Evolutionary conservation across 495 filamentous ascomycete species (phyloP).

Genomic region (Polyplosphaeria fusca): DNA sequence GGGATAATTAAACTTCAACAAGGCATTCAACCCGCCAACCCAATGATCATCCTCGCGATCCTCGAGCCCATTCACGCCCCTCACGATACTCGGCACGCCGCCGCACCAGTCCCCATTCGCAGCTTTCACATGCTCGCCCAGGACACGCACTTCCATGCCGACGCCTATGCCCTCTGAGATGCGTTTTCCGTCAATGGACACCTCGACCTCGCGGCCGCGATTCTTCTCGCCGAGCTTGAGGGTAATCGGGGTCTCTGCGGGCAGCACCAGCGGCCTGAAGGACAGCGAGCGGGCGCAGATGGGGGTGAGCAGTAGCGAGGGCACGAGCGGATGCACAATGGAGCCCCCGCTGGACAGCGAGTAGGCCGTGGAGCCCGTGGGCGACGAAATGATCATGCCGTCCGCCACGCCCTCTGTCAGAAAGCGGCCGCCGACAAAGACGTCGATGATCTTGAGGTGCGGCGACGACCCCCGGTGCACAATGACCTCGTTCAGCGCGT

Average conservation of each 20-base stretch:
- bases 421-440: conserved; percentile 78
- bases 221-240: conserved; percentile 79
- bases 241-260: conserved; percentile 78
- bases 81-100: conserved; percentile 69
- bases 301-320: conserved; percentile 81
- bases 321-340: conserved; percentile 91
- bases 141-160: conserved; percentile 85
- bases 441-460: conserved; percentile 84
- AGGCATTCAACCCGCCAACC: conserved; percentile 91
- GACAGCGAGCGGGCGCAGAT: conserved; percentile 90
- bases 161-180: conserved; percentile 64
- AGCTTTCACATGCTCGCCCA: conserved; percentile 70
- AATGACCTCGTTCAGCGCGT: conserved; percentile 93
- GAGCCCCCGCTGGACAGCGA: conserved; percentile 87
- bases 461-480: conserved; percentile 87
- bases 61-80: conserved; percentile 40
- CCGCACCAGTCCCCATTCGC: conserved; percentile 53
- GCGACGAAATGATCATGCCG: conserved; percentile 89
- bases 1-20: conserved; percentile 97
- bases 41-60: conserved; percentile 70
- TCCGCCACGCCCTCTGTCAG: conserved; percentile 91
- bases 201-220: conserved; percentile 76
- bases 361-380: conserved; percentile 93
- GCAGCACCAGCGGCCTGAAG: conserved; percentile 87
- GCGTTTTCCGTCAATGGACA: conserved; percentile 83